Evolutionary conservation across 371 early-diverging fungal species (phyloP).

Genomic region (Batkoa obscura): DNA sequence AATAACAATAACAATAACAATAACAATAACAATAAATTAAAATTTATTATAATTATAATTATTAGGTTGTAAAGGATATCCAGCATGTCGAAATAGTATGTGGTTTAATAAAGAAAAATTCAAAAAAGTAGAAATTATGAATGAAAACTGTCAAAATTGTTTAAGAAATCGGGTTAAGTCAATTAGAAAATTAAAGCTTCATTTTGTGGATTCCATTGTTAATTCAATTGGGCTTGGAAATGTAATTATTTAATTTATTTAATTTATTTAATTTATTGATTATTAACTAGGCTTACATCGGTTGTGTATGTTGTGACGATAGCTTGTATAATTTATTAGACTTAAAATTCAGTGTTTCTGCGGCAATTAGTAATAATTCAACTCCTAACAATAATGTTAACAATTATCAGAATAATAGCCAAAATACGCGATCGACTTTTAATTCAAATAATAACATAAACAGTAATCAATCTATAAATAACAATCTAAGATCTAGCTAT

Average conservation of each 20-base stretch:
- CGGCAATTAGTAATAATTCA: no score
- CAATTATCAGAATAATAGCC: no score
- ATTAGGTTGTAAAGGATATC: not conserved
- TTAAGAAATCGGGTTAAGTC: not conserved
- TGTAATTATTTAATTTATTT: not conserved
- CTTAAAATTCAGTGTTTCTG: not conserved
- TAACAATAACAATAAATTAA: not conserved
- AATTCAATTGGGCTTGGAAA: not conserved
- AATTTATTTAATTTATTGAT: not conserved
- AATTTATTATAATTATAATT: not conserved
- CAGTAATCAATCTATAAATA: not conserved
- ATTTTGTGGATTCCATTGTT: not conserved
- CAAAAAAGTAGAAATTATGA: not conserved
- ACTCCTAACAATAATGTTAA: no score
- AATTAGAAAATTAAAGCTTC: not conserved
- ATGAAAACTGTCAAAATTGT: not conserved
- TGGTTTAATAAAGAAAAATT: not conserved
- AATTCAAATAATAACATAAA: not conserved
- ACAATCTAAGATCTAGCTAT: not conserved
- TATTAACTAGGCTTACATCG: not conserved
- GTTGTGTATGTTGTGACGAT: not conserved
- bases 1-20: not conserved
- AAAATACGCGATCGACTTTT: no score
- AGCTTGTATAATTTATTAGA: not conserved
- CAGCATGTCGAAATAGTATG: not conserved